Evolutionary conservation across 768 basidiomycete genomes (phyloP).

Genomic region (Hericium erinaceus): DNA sequence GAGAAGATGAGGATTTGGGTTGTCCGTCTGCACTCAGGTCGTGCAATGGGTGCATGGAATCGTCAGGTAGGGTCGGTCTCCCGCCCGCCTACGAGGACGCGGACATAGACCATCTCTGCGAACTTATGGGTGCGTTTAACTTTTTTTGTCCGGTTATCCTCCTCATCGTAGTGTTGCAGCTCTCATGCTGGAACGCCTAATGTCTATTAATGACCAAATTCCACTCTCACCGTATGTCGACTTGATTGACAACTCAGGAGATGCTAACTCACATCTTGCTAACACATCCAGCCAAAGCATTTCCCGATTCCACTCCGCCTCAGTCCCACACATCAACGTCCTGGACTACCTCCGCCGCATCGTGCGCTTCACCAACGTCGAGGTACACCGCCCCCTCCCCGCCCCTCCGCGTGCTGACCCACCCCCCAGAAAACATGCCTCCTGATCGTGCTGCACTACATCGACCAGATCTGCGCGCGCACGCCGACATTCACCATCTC

Average conservation of each 20-base stretch:
- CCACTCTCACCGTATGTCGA: constrained; percentile 64
- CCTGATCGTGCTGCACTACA: constrained; percentile 77
- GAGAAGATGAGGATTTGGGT: too few relatives aligned
- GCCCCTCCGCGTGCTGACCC: constrained; percentile 3
- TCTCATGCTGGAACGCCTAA: constrained; percentile 93
- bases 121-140: constrained; percentile 68
- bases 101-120: constrained; percentile 71
- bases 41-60: constrained; percentile 84
- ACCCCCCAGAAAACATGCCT: constrained; percentile 60
- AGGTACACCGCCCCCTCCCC: constrained; percentile 42
- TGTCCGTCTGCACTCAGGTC: constrained; percentile 17
- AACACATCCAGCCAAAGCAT: constrained; percentile 57
- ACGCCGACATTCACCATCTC: constrained; percentile 86
- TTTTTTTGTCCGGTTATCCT: constrained; percentile 4
- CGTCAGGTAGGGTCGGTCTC: constrained; percentile 66
- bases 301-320: constrained; percentile 93
- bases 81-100: constrained; percentile 81
- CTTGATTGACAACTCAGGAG: not conserved
- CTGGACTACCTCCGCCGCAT: constrained; percentile 93
- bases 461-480: constrained; percentile 88
- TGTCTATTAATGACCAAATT: constrained; percentile 93
- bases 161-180: constrained; percentile 36
- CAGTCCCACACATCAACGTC: constrained; percentile 79
- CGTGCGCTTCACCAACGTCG: constrained; percentile 90
- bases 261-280: constrained; percentile 7